A percentile compares a stretch with the other conserved stretches of the same genome.
phyloP scores from a whole-genome alignment of 2,329 filamentous ascomycete species.

The Colletotrichum noveboracense region DNA sequence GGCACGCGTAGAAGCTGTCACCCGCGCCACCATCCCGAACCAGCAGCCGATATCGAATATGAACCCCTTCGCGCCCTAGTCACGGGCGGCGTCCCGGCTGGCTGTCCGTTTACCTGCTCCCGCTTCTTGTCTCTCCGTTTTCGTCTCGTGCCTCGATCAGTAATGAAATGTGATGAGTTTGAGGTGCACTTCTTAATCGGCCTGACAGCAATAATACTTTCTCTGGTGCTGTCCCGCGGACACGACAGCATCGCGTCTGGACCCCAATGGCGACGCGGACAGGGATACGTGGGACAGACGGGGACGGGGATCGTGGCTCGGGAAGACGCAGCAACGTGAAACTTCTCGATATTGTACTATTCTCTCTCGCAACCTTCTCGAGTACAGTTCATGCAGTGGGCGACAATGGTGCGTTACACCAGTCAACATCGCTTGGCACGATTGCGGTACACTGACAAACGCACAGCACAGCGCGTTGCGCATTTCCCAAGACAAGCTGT shows the following conservation, averaged over 20 bases:
- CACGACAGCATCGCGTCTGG: not conserved
- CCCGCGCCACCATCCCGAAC: not conserved
- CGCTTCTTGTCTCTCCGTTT: not conserved
- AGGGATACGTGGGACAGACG: not conserved
- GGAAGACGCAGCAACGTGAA: not conserved
- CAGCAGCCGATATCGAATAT: constrained; percentile 5
- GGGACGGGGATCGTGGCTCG: not conserved
- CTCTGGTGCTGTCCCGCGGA: not conserved
- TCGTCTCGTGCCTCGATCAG: not conserved
- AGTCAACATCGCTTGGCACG: not conserved
- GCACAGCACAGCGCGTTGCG: not conserved
- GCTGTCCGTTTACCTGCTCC: not conserved
- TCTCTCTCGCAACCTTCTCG: not conserved
- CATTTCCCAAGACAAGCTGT: not conserved
- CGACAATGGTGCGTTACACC: not conserved
- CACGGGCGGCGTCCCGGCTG: not conserved
- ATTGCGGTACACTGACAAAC: not conserved
- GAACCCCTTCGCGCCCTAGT: not conserved
- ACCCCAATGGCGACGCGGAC: not conserved
- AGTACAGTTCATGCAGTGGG: not conserved
- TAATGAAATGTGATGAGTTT: not conserved
- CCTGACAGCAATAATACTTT: not conserved
- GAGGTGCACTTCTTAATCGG: not conserved
- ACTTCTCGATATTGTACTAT: not conserved
- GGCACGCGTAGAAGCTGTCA: not conserved